phyloP scores from a whole-genome alignment of 2,329 filamentous ascomycete genomes.

The Epicoccum sorghinum region DNA sequence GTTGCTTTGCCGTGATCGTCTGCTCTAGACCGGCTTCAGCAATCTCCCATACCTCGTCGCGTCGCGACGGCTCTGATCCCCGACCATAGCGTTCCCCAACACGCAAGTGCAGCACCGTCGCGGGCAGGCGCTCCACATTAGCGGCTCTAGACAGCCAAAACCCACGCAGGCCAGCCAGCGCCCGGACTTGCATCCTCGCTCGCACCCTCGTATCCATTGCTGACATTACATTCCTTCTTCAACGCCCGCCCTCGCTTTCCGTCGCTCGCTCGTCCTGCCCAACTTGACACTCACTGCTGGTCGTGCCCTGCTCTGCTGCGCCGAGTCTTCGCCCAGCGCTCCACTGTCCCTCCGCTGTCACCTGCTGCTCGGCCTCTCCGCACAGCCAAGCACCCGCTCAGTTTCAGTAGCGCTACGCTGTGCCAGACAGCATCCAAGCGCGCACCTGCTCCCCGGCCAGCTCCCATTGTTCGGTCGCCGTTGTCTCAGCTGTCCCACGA shows the following conservation, averaged over 20 bases:
- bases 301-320: neutral
- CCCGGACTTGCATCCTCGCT: neutral
- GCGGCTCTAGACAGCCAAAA: neutral
- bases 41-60: no score
- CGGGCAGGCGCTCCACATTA: neutral
- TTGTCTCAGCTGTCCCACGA: constrained; percentile 28
- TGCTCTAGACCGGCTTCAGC: no score
- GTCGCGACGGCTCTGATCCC: no score
- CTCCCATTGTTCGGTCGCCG: constrained; percentile 26
- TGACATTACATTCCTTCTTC: neutral
- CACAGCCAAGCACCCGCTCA: constrained; percentile 27
- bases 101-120: constrained; percentile 1
- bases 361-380: constrained; percentile 24
- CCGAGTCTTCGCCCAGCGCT: neutral
- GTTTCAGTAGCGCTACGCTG: constrained; percentile 11
- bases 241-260: constrained; percentile 1
- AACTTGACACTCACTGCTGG: no score
- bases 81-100: neutral
- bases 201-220: neutral
- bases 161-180: neutral
- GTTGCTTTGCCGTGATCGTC: no score
- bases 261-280: neutral
- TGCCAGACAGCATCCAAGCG: constrained; percentile 1
- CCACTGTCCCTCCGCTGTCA: constrained; percentile 6
- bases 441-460: neutral